These are phyloP conservation scores for Alternaria conjuncta DNA, from an alignment of 2,329 filamentous ascomycete genomes.

Conservation along the genomic window DNA sequence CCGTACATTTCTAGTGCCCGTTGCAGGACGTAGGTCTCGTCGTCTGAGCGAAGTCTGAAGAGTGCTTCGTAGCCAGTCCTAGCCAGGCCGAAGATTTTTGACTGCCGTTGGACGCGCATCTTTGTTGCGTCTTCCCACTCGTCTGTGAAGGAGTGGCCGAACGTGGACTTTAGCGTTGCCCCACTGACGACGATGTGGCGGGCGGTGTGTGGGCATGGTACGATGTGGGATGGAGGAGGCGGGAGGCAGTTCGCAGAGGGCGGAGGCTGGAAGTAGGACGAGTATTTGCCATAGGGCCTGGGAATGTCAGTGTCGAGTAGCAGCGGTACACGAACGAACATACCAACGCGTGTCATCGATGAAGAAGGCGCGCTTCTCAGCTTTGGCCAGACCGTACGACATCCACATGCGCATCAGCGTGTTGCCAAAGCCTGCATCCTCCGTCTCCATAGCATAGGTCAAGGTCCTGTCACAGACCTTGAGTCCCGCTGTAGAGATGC, in stretches of 20 bases:
- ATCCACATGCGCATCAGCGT: conserved; percentile 82
- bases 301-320: conserved; percentile 19
- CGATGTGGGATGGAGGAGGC: conserved; percentile 75
- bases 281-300: conserved; percentile 77
- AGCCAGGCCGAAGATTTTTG: conserved; percentile 71
- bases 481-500: conserved; percentile 40
- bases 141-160: conserved; percentile 65
- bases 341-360: conserved; percentile 81
- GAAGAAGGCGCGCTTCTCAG: conserved; percentile 79
- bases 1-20: conserved; percentile 65
- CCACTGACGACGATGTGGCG: conserved; percentile 76
- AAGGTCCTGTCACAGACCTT: conserved; percentile 72
- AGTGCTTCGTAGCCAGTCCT: conserved; percentile 74
- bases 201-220: conserved; percentile 80
- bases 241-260: conserved; percentile 70
- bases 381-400: conserved; percentile 78
- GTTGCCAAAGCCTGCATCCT: conserved; percentile 77
- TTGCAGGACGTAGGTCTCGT: conserved; percentile 67
- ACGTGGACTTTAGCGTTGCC: conserved; percentile 68
- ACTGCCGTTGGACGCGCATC: conserved; percentile 60
- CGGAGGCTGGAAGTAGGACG: conserved; percentile 72
- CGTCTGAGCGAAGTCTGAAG: conserved; percentile 71
- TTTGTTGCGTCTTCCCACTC: conserved; percentile 59
- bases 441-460: conserved; percentile 77
- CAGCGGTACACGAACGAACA: conserved; percentile 8